These are phyloP conservation scores for Vinca major DNA, from an alignment of 305 asterid species.

Conservation along the genomic window DNA sequence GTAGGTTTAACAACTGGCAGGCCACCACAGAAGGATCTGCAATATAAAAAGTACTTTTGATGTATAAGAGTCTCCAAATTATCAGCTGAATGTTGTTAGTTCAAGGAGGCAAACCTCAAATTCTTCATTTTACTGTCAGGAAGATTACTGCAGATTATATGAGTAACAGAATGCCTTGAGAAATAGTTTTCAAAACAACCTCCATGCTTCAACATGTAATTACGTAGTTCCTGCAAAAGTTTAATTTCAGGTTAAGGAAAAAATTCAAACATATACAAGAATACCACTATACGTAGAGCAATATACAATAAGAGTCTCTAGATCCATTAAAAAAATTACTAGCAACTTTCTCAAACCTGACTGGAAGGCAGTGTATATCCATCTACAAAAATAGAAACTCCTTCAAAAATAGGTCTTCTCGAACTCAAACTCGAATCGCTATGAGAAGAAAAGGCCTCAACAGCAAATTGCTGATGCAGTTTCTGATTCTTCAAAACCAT, in stretches of 20 bases:
- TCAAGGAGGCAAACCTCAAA: conserved; percentile 53
- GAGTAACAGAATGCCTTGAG: conserved; percentile 77
- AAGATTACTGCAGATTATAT: conserved; percentile 89
- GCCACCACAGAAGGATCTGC: conserved; percentile 90
- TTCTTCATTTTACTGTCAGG: conserved; percentile 94
- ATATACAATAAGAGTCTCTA: neutral
- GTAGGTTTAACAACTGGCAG: conserved; percentile 92
- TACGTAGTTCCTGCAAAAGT: conserved; percentile 65
- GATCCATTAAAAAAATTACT: neutral
- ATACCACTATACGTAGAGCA: neutral
- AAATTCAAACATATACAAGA: neutral
- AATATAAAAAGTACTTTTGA: conserved; percentile 14
- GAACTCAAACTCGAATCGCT: conserved; percentile 38
- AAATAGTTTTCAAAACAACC: conserved; percentile 86
- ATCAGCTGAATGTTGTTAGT: conserved; percentile 6
- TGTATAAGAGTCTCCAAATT: conserved; percentile 9
- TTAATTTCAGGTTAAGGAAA: conserved; percentile 4
- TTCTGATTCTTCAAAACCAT: conserved; percentile 88
- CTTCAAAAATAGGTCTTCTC: conserved; percentile 49
- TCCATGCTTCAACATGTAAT: conserved; percentile 81
- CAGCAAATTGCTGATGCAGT: conserved; percentile 73
- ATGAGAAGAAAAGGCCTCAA: conserved; percentile 75
- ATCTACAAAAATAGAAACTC: conserved; percentile 90
- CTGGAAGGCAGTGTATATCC: conserved; percentile 94
- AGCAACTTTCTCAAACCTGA: conserved; percentile 48